Evolutionary conservation across 2,329 filamentous ascomycete species (phyloP).

Genomic region (Colletotrichum sansevieriae): DNA sequence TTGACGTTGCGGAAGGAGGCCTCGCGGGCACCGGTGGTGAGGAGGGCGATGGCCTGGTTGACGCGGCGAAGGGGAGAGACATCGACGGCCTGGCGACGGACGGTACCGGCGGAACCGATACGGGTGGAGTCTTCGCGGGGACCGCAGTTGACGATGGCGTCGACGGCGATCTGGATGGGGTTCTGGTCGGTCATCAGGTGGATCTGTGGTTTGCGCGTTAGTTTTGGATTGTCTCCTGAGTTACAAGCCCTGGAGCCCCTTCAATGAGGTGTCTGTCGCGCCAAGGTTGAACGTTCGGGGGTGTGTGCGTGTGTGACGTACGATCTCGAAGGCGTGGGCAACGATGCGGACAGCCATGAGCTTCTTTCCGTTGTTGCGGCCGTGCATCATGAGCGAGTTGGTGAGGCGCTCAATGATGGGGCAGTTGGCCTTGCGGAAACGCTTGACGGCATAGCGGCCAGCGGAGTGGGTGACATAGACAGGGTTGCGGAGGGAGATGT

Average conservation of each 20-base stretch:
- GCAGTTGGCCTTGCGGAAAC: conserved; percentile 99
- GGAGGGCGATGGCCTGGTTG: conserved; percentile 99
- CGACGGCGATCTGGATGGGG: conserved; percentile 99
- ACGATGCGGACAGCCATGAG: conserved; percentile 99
- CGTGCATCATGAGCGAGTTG: conserved; percentile 99
- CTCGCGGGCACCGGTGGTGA: conserved; percentile 99
- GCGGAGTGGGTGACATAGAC: conserved; percentile 99
- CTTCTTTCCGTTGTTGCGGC: conserved; percentile 99
- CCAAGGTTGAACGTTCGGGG: background rate
- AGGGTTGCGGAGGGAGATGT: conserved; percentile 99
- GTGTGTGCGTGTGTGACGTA: conserved; percentile 66
- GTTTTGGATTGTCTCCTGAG: conserved; percentile 17
- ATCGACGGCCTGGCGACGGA: conserved; percentile 99
- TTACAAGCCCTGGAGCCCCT: too few relatives aligned
- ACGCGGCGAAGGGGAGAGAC: conserved; percentile 98
- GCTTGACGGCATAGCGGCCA: conserved; percentile 98
- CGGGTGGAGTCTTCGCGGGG: conserved; percentile 99
- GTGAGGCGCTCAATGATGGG: conserved; percentile 99
- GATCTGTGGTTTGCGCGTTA: conserved; percentile 72
- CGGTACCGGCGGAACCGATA: conserved; percentile 99
- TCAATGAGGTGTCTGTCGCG: too few relatives aligned
- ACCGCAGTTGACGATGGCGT: conserved; percentile 99
- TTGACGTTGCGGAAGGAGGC: conserved; percentile 99
- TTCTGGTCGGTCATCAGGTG: conserved; percentile 99
- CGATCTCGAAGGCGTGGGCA: conserved; percentile 99